These are phyloP conservation scores for Hemerocallis citrina DNA, from an alignment of 106 monocot species.

Conservation along the genomic window DNA sequence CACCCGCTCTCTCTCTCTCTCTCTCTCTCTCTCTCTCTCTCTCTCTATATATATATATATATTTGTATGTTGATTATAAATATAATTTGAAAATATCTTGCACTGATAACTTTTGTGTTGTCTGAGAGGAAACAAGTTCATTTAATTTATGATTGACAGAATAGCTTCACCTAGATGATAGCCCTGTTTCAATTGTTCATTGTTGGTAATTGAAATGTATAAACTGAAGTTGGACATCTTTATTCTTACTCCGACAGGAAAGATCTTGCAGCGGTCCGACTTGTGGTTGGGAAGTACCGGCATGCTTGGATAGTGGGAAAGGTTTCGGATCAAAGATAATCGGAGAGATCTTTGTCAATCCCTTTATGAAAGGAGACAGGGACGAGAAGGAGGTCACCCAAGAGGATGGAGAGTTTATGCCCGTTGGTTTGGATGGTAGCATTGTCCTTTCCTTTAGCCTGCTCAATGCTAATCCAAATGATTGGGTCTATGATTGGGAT, in stretches of 20 bases:
- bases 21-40: slow-evolving; percentile 63
- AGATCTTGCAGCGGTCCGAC: no score
- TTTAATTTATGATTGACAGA: no score
- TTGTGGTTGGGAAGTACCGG: slow-evolving; percentile 82
- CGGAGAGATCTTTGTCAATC: slow-evolving; percentile 49
- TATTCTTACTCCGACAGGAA: no score
- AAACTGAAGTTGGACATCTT: no score
- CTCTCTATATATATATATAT: no score
- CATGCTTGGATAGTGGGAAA: slow-evolving; percentile 82
- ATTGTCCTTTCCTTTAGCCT: slow-evolving; percentile 74
- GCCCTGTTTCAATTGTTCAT: no score
- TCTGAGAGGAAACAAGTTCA: no score
- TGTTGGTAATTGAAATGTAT: no score
- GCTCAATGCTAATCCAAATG: slow-evolving; percentile 79
- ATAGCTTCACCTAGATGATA: no score
- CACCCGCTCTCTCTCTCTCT: slow-evolving; percentile 30
- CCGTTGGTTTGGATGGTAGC: slow-evolving; percentile 87
- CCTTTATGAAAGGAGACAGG: slow-evolving; percentile 55
- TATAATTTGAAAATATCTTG: no score
- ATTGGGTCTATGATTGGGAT: slow-evolving; percentile 95
- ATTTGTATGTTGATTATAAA: no score
- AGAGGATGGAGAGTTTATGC: slow-evolving; percentile 66
- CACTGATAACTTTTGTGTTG: no score
- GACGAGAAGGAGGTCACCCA: slow-evolving; percentile 9
- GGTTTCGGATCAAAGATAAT: slow-evolving; percentile 20